A percentile compares a stretch with the other conserved stretches of the same genome.
Evolutionary conservation across 768 basidiomycete genomes (phyloP).

Genomic region (Russula virescens): DNA sequence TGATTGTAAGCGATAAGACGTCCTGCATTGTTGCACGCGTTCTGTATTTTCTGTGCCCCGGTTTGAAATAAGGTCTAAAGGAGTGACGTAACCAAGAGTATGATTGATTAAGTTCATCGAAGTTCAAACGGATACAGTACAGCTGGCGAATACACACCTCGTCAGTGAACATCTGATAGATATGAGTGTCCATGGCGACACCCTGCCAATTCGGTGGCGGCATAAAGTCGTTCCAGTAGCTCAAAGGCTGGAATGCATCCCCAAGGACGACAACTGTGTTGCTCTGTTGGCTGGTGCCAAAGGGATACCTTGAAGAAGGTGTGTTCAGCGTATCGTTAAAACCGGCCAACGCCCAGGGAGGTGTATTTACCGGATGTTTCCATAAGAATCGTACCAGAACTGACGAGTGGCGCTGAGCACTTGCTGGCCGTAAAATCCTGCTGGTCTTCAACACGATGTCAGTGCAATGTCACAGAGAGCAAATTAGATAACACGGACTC

Average conservation of each 20-base stretch:
- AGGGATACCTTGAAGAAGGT: slow-evolving; percentile 40
- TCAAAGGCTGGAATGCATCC: slow-evolving; percentile 74
- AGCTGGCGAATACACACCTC: slow-evolving; percentile 32
- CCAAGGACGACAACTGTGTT: slow-evolving; percentile 64
- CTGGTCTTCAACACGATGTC: slow-evolving; percentile 45
- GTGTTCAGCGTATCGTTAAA: slow-evolving; percentile 26
- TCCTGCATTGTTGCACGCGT: slow-evolving; percentile 47
- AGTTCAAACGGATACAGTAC: too few relatives aligned
- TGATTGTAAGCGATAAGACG: slow-evolving; percentile 41
- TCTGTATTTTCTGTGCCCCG: slow-evolving; percentile 50
- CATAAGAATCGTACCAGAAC: slow-evolving; percentile 73
- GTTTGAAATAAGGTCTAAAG: slow-evolving; percentile 42
- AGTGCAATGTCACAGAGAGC: neutral
- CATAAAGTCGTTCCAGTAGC: slow-evolving; percentile 64
- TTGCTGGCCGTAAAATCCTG: slow-evolving; percentile 53
- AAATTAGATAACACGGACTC: slow-evolving; percentile 44
- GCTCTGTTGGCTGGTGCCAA: slow-evolving; percentile 35
- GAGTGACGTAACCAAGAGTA: neutral
- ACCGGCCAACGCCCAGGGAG: neutral
- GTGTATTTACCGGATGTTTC: slow-evolving; percentile 53
- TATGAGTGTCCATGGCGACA: slow-evolving; percentile 75
- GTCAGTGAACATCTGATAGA: slow-evolving; percentile 68
- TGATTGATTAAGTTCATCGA: slow-evolving; percentile 28
- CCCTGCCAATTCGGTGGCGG: slow-evolving; percentile 47
- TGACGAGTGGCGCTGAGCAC: slow-evolving; percentile 48